Conservation (phyloP, 176 grass and related monocot genomes). For the Calamus simplicifolius region DNA sequence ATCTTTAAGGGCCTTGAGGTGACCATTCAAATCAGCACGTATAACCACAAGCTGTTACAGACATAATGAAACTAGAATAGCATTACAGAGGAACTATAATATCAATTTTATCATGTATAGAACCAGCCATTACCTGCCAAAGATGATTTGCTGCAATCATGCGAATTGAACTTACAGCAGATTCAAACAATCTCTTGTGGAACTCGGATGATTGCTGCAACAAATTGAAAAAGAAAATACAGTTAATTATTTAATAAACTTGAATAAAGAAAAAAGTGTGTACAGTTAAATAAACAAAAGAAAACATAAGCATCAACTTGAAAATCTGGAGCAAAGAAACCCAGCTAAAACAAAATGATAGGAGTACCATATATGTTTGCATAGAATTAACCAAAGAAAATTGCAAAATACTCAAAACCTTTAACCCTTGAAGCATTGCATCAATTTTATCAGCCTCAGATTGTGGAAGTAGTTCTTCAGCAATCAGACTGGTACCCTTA, state of each 20-base stretch:
- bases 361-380: background rate
- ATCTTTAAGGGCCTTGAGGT: slow-evolving; percentile 94
- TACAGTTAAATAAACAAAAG: too few species aligned
- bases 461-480: slow-evolving; percentile 88
- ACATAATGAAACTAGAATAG: too few species aligned
- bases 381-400: background rate
- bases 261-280: too few species aligned
- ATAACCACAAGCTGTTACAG: slow-evolving; percentile 87
- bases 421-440: slow-evolving; percentile 81
- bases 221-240: slow-evolving; percentile 18
- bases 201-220: slow-evolving; percentile 90
- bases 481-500: slow-evolving; percentile 40
- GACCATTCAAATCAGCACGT: slow-evolving; percentile 90
- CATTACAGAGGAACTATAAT: too few species aligned
- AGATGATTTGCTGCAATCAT: slow-evolving; percentile 95
- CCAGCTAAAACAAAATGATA: too few species aligned
- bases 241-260: too few species aligned
- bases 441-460: slow-evolving; percentile 87
- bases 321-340: too few species aligned
- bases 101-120: background rate
- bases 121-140: slow-evolving; percentile 59
- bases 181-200: slow-evolving; percentile 90
- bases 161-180: slow-evolving; percentile 80
- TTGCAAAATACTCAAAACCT: slow-evolving; percentile 33
- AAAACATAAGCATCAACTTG: too few species aligned